Conservation (phyloP, 352 stramenopile species). For the Globisporangium rhizosaccharum region DNA sequence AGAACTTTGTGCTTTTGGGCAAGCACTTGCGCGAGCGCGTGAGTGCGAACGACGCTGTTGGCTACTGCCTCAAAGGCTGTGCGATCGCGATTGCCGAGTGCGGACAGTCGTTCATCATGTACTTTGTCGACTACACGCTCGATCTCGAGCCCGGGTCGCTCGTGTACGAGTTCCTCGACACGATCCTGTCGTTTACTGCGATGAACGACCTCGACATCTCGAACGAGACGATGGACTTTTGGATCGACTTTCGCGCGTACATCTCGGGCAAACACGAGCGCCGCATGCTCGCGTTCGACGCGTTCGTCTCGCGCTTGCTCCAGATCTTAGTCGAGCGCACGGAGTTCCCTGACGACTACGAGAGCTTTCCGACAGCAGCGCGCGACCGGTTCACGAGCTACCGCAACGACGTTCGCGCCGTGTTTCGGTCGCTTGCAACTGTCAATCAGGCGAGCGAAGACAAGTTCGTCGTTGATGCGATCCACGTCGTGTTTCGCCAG, state of each 20-base stretch:
- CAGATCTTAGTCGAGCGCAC: slow-evolving; percentile 67
- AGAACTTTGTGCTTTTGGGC: slow-evolving; percentile 67
- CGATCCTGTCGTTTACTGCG: slow-evolving; percentile 62
- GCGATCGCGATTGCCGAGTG: slow-evolving; percentile 64
- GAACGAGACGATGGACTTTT: slow-evolving; percentile 81
- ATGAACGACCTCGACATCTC: slow-evolving; percentile 59
- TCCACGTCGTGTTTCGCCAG: slow-evolving; percentile 66
- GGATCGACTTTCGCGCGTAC: slow-evolving; percentile 73
- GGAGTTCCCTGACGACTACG: slow-evolving; percentile 52
- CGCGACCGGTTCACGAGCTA: slow-evolving; percentile 66
- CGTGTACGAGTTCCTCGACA: slow-evolving; percentile 74
- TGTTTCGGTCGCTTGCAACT: slow-evolving; percentile 75
- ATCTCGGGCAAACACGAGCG: slow-evolving; percentile 72
- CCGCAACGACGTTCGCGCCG: slow-evolving; percentile 64
- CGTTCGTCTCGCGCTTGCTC: slow-evolving; percentile 68
- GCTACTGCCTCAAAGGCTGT: slow-evolving; percentile 45
- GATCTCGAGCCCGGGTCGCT: slow-evolving; percentile 51
- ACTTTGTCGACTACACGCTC: slow-evolving; percentile 76
- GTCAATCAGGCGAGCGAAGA: slow-evolving; percentile 65
- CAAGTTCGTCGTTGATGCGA: slow-evolving; percentile 70
- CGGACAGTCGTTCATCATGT: slow-evolving; percentile 67
- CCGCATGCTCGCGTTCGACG: slow-evolving; percentile 62
- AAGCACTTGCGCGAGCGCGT: slow-evolving; percentile 46
- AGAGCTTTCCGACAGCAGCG: slow-evolving; percentile 32
- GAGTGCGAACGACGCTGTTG: slow-evolving; percentile 19